Conservation (phyloP, 1,284 basidiomycete genomes). For the Leccinum variabile region DNA sequence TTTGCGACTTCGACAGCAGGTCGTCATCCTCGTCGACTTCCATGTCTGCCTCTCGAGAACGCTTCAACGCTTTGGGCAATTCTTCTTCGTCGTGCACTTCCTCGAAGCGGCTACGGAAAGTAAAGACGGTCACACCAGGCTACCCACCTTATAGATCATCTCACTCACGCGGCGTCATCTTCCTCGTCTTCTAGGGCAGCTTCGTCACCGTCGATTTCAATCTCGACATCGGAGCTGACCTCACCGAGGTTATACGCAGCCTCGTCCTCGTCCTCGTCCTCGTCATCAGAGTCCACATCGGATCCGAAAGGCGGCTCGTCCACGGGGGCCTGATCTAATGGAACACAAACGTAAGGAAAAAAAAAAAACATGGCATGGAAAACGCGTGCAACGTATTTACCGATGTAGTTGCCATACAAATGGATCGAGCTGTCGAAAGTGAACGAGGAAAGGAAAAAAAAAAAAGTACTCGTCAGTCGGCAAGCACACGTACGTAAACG, state of each 20-base stretch:
- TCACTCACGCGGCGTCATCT: constrained; percentile 43
- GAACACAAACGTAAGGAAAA: too few relatives aligned
- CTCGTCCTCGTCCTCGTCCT: constrained; percentile 39
- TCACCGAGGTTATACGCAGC: constrained; percentile 65
- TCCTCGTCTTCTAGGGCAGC: constrained; percentile 57
- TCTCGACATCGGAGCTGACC: constrained; percentile 76
- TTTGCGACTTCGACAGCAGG: constrained; percentile 51
- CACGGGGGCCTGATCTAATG: constrained; percentile 44
- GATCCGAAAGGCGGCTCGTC: constrained; percentile 48
- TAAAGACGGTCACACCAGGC: not conserved
- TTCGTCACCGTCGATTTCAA: constrained; percentile 63
- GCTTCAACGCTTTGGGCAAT: constrained; percentile 48
- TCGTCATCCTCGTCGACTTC: constrained; percentile 44
- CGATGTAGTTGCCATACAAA: constrained; percentile 89
- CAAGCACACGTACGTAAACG: not conserved
- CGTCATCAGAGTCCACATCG: constrained; percentile 46
- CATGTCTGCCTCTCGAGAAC: constrained; percentile 54
- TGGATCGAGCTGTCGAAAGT: constrained; percentile 66
- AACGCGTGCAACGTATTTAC: constrained; percentile 39
- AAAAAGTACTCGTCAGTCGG: not conserved
- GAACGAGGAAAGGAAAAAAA: not conserved
- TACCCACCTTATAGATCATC: constrained; percentile 1
- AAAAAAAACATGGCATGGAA: not conserved
- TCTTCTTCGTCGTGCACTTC: constrained; percentile 43
- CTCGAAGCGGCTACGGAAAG: constrained; percentile 59